Evolutionary conservation across 768 basidiomycete species (phyloP), one percentile per base, ranked within the genome.

Genomic region (Mycena sanguinolenta): DNA sequence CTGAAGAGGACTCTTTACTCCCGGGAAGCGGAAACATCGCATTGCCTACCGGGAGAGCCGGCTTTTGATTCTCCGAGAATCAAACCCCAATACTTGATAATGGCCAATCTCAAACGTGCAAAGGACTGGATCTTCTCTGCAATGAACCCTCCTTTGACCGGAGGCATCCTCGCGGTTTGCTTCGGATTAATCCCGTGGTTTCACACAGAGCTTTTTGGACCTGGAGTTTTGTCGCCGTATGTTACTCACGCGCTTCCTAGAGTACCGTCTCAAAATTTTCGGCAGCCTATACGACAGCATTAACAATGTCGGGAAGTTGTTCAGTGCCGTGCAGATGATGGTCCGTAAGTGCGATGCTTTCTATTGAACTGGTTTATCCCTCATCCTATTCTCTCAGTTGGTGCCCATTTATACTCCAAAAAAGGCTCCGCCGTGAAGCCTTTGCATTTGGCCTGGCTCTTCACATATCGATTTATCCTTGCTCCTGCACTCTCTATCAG

Each of bases 271-370:
- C 57, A 54, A 19, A 34, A 4, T 49, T 49, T n/a, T 39, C 19
- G n/a, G 14, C 59, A 72, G 72, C 17, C 49, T 73, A 27, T 54
- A 69, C 1, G 72, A 70, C 25, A 73, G 72, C 34, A 63, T 73
- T 30, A 70, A 61, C 32, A 73, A 66, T n/a, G 39, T 73, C 49
- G 72, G 72, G 2, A 73, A 67, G 34, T 23, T 73, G 42, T 73
- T 73, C 63, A 67, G 69, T 36, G 72, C 72, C 14, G 34, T 67
- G 61, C 72, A 73, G 53, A 73, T 73, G 72, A 62, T 73, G 25
- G 57, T 70, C n/a, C 57, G 72, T 73, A 34, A 23, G 72, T 58
- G n/a, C n/a, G 13, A 42, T 23, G 1, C 16, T 12, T 39, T 50
- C 14, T 32, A 0, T 36, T 12, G 27, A 34, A 30, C 28, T 50